A percentile compares a stretch with the other conserved stretches of the same genome.
Evolutionary conservation across 345 rosid species (phyloP).

Genomic region (Adansonia digitata): DNA sequence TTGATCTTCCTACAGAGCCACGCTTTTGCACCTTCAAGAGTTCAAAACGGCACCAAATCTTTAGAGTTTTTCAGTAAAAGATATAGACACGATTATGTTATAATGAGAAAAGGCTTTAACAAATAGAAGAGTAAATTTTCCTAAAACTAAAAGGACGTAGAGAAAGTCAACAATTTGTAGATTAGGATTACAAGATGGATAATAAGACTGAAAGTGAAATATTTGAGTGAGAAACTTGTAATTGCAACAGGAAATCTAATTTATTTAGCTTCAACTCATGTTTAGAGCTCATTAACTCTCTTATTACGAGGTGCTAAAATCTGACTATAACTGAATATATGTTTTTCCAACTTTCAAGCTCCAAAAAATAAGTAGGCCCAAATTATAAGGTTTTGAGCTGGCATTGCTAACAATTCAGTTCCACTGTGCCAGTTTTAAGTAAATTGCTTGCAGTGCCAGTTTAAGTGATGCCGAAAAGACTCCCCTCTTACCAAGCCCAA

Average conservation of each 20-base stretch:
- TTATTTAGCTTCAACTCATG: too few species aligned
- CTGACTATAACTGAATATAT: too few species aligned
- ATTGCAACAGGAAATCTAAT: background rate
- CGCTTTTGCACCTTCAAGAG: conserved; percentile 89
- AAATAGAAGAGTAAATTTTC: background rate
- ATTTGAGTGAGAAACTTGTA: background rate
- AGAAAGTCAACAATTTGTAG: background rate
- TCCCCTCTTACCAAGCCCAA: background rate
- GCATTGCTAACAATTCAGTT: background rate
- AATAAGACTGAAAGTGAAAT: background rate
- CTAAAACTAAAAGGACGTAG: too few species aligned
- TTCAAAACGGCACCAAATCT: conserved; percentile 4
- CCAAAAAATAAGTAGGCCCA: background rate
- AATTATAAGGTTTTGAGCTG: background rate
- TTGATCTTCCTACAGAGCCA: conserved; percentile 93
- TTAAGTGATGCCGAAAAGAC: background rate
- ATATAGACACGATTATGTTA: background rate
- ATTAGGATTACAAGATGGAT: background rate
- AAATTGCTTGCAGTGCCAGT: too few species aligned
- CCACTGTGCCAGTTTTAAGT: background rate
- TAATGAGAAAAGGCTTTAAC: background rate
- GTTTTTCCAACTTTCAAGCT: background rate
- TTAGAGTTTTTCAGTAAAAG: background rate
- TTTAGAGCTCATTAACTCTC: too few species aligned
- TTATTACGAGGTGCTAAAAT: too few species aligned